Base-by-base conservation (phyloP, 768 basidiomycete genomes). In the Russula brevipes region DNA sequence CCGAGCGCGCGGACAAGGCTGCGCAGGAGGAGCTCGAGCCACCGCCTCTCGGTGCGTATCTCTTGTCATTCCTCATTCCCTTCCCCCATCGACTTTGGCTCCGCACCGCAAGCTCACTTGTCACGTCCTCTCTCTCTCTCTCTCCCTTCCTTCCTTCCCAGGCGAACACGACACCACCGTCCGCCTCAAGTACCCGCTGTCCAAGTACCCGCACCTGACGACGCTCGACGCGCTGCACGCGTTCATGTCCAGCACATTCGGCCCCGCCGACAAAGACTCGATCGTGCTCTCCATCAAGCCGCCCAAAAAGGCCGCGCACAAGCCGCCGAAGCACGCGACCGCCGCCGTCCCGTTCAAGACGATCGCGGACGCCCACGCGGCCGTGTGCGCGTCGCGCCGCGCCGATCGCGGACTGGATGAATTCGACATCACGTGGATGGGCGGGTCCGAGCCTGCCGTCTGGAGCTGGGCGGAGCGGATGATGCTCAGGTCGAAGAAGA, bases 261-360 rank as follows among this genome's bases (percentile, higher is more conserved):
- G 91, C 1, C 72, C 79, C 2, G 78, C 81, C 1, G 90, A 93
- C 68, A 76, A 78, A 0, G 78, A 78, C 1, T 82, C 85, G 1
- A 84, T 91, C 66, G 87, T 89, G 5, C 72, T 91, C 38, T 85
- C 85, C 7, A 75, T 88, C 69, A 88, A 82, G 70, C 78, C 84
- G 19, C 78, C 80, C 33, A 85, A 85, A 65, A 83, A 85, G 64
- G 72, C 78, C 0, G 74, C 80, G 0, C 77, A 79, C 30, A 85
- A 83, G 68, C 77, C 80, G n/a, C 80, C 82, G 5, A 91, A 86
- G 66, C 78, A 79, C 45, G 87, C 82, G 1, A 89, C 80, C 6
- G 91, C 91, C 0, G 78, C 89, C 5, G 82, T 91, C 0, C 85
- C 88, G 6, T 93, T 92, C 72, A 81, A 83, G 62, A 86, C 85